phyloP scores from a whole-genome alignment of 495 filamentous ascomycete genomes.

The Aspergillus diversus region DNA sequence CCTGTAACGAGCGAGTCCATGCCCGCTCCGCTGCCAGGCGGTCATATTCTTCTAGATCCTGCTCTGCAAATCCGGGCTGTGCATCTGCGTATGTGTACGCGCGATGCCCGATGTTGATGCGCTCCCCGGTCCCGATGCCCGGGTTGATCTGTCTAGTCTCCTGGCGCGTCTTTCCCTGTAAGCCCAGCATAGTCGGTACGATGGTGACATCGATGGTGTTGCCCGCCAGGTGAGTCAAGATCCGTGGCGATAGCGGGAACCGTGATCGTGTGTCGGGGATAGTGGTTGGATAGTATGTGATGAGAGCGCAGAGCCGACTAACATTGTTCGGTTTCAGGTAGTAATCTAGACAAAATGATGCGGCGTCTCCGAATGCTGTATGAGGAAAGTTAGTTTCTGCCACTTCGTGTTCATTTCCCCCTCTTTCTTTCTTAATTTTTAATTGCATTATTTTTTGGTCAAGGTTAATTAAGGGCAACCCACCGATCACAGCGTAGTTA shows the following conservation, averaged over 20 bases:
- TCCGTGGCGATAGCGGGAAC: conserved; percentile 52
- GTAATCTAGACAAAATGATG: conserved; percentile 58
- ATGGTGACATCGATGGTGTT: conserved; percentile 48
- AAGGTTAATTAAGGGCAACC: conserved; percentile 8
- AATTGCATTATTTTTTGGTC: too few relatives aligned
- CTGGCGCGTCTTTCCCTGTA: conserved; percentile 62
- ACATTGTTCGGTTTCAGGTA: conserved; percentile 52
- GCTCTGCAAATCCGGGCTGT: conserved; percentile 62
- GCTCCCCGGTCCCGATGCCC: conserved; percentile 58
- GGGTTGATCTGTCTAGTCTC: conserved; percentile 52
- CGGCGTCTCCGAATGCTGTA: conserved; percentile 61
- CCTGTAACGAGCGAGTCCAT: conserved; percentile 57
- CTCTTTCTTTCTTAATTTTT: neutral
- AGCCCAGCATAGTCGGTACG: conserved; percentile 58
- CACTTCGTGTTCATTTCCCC: too few relatives aligned
- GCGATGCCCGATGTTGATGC: conserved; percentile 41
- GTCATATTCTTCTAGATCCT: conserved; percentile 53
- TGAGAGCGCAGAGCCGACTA: conserved; percentile 51
- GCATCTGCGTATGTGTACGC: conserved; percentile 53
- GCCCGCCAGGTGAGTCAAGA: conserved; percentile 60
- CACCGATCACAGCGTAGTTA: conserved; percentile 55
- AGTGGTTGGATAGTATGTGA: conserved; percentile 63
- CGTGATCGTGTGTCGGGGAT: conserved; percentile 53
- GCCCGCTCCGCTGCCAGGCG: conserved; percentile 56
- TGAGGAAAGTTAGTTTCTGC: neutral